Evolutionary conservation across 106 monocot species (phyloP), one percentile per base, ranked within the genome.

Genomic region (Vanilla planifolia): DNA sequence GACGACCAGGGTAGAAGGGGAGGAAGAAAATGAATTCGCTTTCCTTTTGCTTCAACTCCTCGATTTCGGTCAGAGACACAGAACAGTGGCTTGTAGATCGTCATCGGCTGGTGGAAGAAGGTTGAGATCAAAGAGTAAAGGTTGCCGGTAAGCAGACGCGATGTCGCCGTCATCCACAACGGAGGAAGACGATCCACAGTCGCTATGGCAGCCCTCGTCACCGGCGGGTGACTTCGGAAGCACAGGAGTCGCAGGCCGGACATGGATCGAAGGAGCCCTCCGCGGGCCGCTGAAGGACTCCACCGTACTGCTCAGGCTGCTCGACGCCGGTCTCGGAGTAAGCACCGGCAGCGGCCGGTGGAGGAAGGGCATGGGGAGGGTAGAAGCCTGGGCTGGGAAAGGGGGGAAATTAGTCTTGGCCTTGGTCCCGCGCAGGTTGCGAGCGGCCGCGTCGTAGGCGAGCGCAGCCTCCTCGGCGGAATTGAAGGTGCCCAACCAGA

Each of bases 131-230:
- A 81, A 77, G 2, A 66, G 66, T 4, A 82, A 45, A 13, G 69
- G 64, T 29, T 21, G 58, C 16, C 37, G 28, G 56, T 50, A 67
- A 9, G 51, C 50, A 8, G 73, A 69, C 3, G 69, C 55, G 20
- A 46, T 61, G 27, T 67, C 82, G 5, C 48, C 64, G 15, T 82
- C 82, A 34, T 71, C 82, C 1, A 83, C 64, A 4, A 82, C 82
- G 25, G 82, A 82, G 8, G 73, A 77, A 1, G 82, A 82, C 8
- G 82, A 82, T 1, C 82, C 77, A 57, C 77, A 82, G 62, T 82
- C 77, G 70, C 77, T 82, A 29, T 70, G 72, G 66, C 82, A 77
- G 41, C 66, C 77, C 3, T 61, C 50, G 6, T 64, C 70, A 7
- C 23, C 72, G 16, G 16, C 33, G 21, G 39, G 51, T 3, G n/a